Conservation (phyloP, 129 eudicot genomes). For the Flaveria bidentis region DNA sequence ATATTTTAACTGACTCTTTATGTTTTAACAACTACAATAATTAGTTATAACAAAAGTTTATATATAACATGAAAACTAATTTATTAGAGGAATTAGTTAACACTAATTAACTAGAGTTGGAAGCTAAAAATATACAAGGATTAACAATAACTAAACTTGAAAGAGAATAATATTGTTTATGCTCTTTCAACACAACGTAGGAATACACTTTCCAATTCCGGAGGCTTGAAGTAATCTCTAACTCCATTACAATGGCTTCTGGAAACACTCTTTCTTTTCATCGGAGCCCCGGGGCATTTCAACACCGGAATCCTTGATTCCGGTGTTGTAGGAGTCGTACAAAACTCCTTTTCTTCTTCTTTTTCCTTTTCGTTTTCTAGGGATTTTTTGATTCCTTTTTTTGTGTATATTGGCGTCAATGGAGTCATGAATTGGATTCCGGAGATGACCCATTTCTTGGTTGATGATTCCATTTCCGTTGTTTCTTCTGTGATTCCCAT, state of each 20-base stretch:
- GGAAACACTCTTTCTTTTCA: constrained; percentile 53
- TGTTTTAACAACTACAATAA: background rate
- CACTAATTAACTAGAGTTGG: constrained; percentile 21
- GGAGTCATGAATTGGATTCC: constrained; percentile 52
- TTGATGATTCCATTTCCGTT: constrained; percentile 33
- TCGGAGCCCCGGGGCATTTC: constrained; percentile 75
- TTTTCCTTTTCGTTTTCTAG: constrained; percentile 11
- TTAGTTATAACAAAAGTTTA: background rate
- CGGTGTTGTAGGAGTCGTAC: constrained; percentile 67
- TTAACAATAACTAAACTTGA: background rate
- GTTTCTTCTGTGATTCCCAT: constrained; percentile 39
- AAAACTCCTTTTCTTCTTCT: constrained; percentile 38
- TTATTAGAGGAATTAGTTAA: background rate
- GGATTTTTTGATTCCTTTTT: background rate
- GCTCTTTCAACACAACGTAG: constrained; percentile 43
- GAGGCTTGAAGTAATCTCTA: constrained; percentile 64
- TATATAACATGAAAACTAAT: constrained; percentile 15
- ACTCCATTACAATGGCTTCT: constrained; percentile 34
- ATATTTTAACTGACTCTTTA: background rate
- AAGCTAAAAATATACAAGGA: background rate
- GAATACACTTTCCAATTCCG: constrained; percentile 76
- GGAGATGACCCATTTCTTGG: constrained; percentile 54
- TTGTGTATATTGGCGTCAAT: constrained; percentile 55
- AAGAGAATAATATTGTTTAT: constrained; percentile 3
- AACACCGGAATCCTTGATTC: constrained; percentile 59